These are phyloP conservation scores for Aspergillus sparsus DNA, from an alignment of 495 filamentous ascomycete species.

Conservation along the genomic window DNA sequence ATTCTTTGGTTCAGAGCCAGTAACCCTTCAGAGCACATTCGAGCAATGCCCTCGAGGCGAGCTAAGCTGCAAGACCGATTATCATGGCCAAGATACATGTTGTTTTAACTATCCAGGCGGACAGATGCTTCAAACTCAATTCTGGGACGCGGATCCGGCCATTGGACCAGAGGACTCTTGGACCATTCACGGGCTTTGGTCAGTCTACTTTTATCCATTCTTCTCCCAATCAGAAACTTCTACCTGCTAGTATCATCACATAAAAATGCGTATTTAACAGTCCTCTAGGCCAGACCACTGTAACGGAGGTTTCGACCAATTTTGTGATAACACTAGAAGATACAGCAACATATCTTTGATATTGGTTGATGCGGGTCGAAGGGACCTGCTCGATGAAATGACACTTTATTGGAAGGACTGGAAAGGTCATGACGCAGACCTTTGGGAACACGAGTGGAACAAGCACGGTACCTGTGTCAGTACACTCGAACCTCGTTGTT, in stretches of 20 bases:
- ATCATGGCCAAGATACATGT: constrained; percentile 62
- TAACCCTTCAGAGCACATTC: constrained; percentile 15
- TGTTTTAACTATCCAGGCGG: constrained; percentile 85
- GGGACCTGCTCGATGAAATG: constrained; percentile 70
- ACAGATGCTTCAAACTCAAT: constrained; percentile 77
- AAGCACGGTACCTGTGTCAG: constrained; percentile 73
- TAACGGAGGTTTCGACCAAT: constrained; percentile 75
- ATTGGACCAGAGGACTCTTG: constrained; percentile 73
- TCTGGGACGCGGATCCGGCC: constrained; percentile 78
- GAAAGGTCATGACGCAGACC: constrained; percentile 61
- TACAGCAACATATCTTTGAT: constrained; percentile 74
- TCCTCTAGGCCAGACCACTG: constrained; percentile 73
- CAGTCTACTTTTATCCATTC: constrained; percentile 13
- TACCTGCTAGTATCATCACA: neutral
- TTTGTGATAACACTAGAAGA: constrained; percentile 65
- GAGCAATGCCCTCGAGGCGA: constrained; percentile 52
- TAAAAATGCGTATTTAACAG: constrained; percentile 3
- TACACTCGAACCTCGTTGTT: constrained; percentile 70
- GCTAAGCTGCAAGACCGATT: constrained; percentile 60
- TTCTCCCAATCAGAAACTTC: no score
- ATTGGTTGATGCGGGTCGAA: constrained; percentile 60
- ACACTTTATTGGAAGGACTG: constrained; percentile 74
- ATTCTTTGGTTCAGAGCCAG: constrained; percentile 18
- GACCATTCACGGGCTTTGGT: constrained; percentile 89
- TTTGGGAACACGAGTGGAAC: constrained; percentile 88